A percentile compares a stretch with the other conserved stretches of the same genome.
Evolutionary conservation across 495 filamentous ascomycete species (phyloP).

Genomic region (Neurospora sp.): DNA sequence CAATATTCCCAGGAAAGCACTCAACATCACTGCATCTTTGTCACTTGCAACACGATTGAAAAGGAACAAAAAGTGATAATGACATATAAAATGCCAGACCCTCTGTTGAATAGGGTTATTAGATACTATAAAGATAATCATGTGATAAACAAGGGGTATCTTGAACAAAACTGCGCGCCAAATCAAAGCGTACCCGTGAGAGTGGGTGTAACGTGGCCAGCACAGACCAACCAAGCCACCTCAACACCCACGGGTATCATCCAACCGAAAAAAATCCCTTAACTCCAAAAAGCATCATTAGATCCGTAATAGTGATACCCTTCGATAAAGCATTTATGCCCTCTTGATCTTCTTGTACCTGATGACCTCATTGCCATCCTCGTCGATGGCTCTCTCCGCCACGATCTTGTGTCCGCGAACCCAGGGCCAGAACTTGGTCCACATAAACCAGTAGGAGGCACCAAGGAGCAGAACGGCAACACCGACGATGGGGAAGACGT

Average conservation of each 20-base stretch:
- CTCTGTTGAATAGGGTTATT: background rate
- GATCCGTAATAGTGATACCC: background rate
- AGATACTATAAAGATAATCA: background rate
- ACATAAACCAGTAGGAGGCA: slow-evolving; percentile 40
- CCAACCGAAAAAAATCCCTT: background rate
- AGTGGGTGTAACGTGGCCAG: too few species aligned
- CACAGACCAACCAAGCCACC: too few species aligned
- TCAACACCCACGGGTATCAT: too few species aligned
- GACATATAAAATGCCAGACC: background rate
- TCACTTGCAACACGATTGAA: background rate
- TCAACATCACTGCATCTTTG: background rate
- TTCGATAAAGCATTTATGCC: background rate
- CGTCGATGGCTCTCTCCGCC: slow-evolving; percentile 32
- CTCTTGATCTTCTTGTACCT: slow-evolving; percentile 21
- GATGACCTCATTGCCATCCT: slow-evolving; percentile 38
- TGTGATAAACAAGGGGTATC: slow-evolving; percentile 1
- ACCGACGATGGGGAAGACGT: slow-evolving; percentile 42
- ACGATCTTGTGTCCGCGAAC: slow-evolving; percentile 40
- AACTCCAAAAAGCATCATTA: background rate
- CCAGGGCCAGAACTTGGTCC: slow-evolving; percentile 39
- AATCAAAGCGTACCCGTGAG: too few species aligned
- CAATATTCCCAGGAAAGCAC: background rate
- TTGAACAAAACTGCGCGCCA: background rate
- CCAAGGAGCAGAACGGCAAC: slow-evolving; percentile 37
- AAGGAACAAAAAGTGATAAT: background rate